A percentile compares a stretch with the other conserved stretches of the same genome.
phyloP scores from a whole-genome alignment of 805 yeast species.

The Saturnispora kantuleensis region DNA sequence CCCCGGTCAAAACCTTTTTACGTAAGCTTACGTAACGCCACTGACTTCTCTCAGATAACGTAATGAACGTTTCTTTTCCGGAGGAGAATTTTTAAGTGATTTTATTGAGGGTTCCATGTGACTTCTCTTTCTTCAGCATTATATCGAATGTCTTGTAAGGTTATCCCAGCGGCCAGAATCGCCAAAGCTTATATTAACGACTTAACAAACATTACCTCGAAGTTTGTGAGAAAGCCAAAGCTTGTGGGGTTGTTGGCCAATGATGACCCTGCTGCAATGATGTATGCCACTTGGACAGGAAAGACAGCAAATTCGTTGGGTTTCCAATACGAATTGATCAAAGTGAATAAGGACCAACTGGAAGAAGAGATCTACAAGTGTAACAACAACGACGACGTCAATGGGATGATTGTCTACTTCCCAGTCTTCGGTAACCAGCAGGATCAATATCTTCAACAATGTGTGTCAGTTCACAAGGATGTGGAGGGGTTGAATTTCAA shows the following conservation, averaged over 20 bases:
- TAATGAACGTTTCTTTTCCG: not conserved
- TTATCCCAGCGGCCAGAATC: conserved; percentile 77
- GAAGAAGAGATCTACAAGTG: conserved; percentile 80
- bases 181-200: conserved; percentile 78
- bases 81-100: not conserved
- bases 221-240: conserved; percentile 49
- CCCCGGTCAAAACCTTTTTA: too few relatives aligned
- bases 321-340: conserved; percentile 68
- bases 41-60: not conserved
- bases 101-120: not conserved
- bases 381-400: conserved; percentile 61
- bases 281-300: conserved; percentile 94
- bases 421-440: conserved; percentile 95
- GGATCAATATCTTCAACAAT: conserved; percentile 92
- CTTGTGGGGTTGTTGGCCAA: conserved; percentile 90
- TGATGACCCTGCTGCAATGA: conserved; percentile 86
- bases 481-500: conserved; percentile 91
- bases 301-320: conserved; percentile 84
- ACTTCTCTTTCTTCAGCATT: not conserved
- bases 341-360: conserved; percentile 66
- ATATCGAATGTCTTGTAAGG: conserved; percentile 46
- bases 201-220: conserved; percentile 45
- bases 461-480: conserved; percentile 83
- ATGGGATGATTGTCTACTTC: conserved; percentile 95
- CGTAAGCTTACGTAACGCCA: not conserved